These are phyloP conservation scores for Diaporthe citriasiana DNA, from an alignment of 2,329 filamentous ascomycete species.

Conservation along the genomic window DNA sequence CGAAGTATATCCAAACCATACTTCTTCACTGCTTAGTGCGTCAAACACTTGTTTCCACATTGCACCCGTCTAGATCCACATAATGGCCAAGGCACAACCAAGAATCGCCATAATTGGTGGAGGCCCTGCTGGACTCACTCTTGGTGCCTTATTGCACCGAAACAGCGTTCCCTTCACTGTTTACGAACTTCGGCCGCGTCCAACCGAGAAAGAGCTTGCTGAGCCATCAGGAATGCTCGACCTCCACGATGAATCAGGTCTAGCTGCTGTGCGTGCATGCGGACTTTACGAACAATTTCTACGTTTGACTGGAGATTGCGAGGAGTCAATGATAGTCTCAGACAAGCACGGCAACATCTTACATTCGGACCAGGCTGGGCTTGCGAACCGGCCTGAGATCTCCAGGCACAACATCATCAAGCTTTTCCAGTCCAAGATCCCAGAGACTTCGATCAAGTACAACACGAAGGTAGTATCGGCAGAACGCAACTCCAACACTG, in stretches of 20 bases:
- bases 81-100: slow-evolving; percentile 26
- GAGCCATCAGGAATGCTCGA: slow-evolving; percentile 61
- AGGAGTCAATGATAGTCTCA: slow-evolving; percentile 55
- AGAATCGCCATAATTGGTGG: slow-evolving; percentile 61
- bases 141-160: slow-evolving; percentile 61
- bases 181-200: slow-evolving; percentile 52
- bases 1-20: neutral
- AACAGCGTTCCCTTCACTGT: slow-evolving; percentile 52
- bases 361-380: slow-evolving; percentile 45
- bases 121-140: slow-evolving; percentile 62
- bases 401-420: slow-evolving; percentile 52
- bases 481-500: neutral
- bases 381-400: slow-evolving; percentile 54
- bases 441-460: slow-evolving; percentile 55
- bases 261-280: slow-evolving; percentile 59
- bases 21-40: neutral
- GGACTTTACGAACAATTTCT: slow-evolving; percentile 61
- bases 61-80: neutral
- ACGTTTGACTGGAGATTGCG: slow-evolving; percentile 57
- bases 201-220: slow-evolving; percentile 47
- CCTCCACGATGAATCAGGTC: slow-evolving; percentile 61
- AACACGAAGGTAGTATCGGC: slow-evolving; percentile 51
- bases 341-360: slow-evolving; percentile 49
- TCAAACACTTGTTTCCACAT: neutral
- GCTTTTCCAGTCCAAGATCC: slow-evolving; percentile 52